Conservation (phyloP, 805 yeast genomes). For the Cyberlindnera galapagoensis region DNA sequence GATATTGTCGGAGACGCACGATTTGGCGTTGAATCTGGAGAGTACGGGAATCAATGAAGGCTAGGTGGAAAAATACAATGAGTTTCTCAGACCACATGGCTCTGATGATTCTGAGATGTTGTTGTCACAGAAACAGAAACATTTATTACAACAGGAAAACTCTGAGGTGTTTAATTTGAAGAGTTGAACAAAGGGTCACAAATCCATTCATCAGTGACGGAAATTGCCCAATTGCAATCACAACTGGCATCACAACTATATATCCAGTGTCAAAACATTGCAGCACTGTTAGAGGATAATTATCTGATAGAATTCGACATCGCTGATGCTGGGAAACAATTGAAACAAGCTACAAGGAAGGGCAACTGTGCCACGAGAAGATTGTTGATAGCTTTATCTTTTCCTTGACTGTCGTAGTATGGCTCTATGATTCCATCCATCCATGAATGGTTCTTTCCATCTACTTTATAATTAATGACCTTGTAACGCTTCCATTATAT, state of each 20-base stretch:
- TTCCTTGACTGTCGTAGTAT: no score
- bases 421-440: no score
- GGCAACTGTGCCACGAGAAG: slow-evolving; percentile 59
- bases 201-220: slow-evolving; percentile 58
- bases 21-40: slow-evolving; percentile 15
- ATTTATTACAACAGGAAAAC: slow-evolving; percentile 53
- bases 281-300: slow-evolving; percentile 57
- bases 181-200: slow-evolving; percentile 55
- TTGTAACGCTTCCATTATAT: no score
- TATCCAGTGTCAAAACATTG: slow-evolving; percentile 65
- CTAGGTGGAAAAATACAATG: slow-evolving; percentile 16
- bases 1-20: slow-evolving; percentile 20
- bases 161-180: slow-evolving; percentile 50
- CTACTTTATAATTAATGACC: no score
- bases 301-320: slow-evolving; percentile 61
- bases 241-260: slow-evolving; percentile 70
- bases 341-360: slow-evolving; percentile 60
- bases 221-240: slow-evolving; percentile 67
- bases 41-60: slow-evolving; percentile 11
- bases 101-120: no score
- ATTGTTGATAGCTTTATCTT: no score
- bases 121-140: slow-evolving; percentile 45
- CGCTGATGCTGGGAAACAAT: slow-evolving; percentile 60
- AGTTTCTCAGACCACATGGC: no score
- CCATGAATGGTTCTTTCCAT: no score